Conservation (phyloP, 2,329 filamentous ascomycete genomes). For the Fusarium mundagurra region DNA sequence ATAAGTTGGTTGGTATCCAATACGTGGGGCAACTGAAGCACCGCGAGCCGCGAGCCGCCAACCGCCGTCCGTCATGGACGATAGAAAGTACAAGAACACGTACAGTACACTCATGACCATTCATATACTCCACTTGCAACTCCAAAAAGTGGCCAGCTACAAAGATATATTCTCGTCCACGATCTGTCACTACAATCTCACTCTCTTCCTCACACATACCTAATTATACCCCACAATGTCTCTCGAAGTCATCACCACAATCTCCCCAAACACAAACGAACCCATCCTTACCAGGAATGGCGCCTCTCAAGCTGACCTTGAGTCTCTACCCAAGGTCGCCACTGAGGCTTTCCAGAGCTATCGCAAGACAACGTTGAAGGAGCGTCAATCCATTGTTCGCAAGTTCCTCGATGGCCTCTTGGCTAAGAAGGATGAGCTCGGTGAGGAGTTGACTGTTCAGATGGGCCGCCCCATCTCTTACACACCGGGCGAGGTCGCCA, state of each 20-base stretch:
- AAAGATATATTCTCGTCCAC: slow-evolving; percentile 20
- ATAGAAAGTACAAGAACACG: not conserved
- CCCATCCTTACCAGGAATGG: slow-evolving; percentile 82
- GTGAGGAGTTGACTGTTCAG: slow-evolving; percentile 87
- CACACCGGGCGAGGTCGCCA: slow-evolving; percentile 83
- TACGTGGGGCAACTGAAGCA: slow-evolving; percentile 40
- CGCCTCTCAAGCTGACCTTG: slow-evolving; percentile 74
- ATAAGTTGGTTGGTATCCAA: not conserved
- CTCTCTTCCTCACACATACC: not conserved
- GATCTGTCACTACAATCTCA: slow-evolving; percentile 1
- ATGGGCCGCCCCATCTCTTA: slow-evolving; percentile 96
- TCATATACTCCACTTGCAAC: slow-evolving; percentile 38
- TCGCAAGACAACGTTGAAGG: slow-evolving; percentile 76
- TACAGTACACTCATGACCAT: slow-evolving; percentile 16
- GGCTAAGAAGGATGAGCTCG: slow-evolving; percentile 80
- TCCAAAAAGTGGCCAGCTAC: slow-evolving; percentile 25
- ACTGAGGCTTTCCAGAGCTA: slow-evolving; percentile 80
- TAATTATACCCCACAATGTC: slow-evolving; percentile 59
- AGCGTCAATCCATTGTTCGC: slow-evolving; percentile 82
- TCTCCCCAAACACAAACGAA: slow-evolving; percentile 91
- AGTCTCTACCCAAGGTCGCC: slow-evolving; percentile 75
- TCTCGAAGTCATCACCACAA: slow-evolving; percentile 75
- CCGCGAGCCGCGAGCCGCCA: slow-evolving; percentile 33
- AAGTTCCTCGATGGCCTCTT: slow-evolving; percentile 78
- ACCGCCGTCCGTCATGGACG: slow-evolving; percentile 24